These are phyloP conservation scores for Solanum rostratum DNA, from an alignment of 257 asterid genomes.

Conservation along the genomic window DNA sequence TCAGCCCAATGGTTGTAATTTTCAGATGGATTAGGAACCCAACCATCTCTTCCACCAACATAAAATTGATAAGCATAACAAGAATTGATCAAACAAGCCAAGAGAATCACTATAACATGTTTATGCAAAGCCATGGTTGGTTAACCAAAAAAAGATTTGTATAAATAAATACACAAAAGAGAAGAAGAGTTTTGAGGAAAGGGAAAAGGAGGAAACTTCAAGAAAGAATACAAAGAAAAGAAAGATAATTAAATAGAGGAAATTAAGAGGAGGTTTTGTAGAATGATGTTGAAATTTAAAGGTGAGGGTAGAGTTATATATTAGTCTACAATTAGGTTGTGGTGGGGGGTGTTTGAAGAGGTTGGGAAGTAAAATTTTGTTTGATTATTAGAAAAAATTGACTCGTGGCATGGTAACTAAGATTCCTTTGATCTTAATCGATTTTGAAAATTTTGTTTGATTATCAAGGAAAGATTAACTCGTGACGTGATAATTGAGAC, in stretches of 20 bases:
- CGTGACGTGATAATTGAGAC: not conserved
- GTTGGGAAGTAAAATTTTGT: not conserved
- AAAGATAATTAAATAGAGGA: not conserved
- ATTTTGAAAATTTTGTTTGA: not conserved
- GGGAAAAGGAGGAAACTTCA: not conserved
- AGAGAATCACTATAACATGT: not conserved
- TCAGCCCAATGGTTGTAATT: constrained; percentile 53
- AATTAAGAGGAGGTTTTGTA: not conserved
- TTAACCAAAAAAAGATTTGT: too few species aligned
- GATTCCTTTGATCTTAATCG: too few species aligned
- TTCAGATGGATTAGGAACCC: constrained; percentile 49
- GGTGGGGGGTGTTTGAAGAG: not conserved
- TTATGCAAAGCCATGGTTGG: not conserved
- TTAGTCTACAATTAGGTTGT: not conserved
- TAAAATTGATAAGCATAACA: constrained; percentile 26
- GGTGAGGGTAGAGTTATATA: not conserved
- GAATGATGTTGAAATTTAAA: not conserved
- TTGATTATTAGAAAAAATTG: not conserved
- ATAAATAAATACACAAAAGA: not conserved
- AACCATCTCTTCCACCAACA: constrained; percentile 57
- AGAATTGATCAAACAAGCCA: constrained; percentile 4
- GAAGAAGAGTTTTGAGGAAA: not conserved
- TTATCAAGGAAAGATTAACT: not conserved
- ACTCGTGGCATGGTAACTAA: not conserved
- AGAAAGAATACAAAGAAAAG: not conserved